Evolutionary conservation across 768 basidiomycete genomes (phyloP), one percentile per base, ranked within the genome.

Genomic region (Lactarius trivialis): DNA sequence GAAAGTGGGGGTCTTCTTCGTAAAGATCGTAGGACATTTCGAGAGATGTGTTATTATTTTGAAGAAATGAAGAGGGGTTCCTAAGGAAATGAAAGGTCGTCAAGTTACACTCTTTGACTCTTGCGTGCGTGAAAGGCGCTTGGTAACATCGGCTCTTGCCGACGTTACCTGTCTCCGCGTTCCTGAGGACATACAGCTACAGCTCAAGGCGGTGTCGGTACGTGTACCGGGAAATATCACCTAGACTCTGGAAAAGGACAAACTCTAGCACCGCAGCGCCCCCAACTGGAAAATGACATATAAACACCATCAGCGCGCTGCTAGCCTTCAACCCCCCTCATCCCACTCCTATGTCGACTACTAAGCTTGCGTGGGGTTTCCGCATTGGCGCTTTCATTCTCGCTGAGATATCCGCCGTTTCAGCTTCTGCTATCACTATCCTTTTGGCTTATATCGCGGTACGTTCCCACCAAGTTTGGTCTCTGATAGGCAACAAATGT

Each of bases 1-100:
- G 74, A 58, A 71, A 75, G 54, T 68, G 71, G 19, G 74, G 71
- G 60, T 43, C 58, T 19, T 60, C 63, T 50, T 60, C 63, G 49
- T 64, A 59, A 39, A 43, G 48, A 28, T 63, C 62, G 62, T 59
- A 60, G 21, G 63, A 64, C 63, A 64, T 64, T 51, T 36, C 0
- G 63, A 49, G 15, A 17, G 33, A n/a, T 49, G 32, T 33, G 17
- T n/a, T 52, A 21, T 3, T 48, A 24, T 4, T 39, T 39, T 17
- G 34, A 32, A 28, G 41, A 34, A 32, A 39, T 26, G 14, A 55
- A 54, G 12, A 33, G 41, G 61, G 43, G 14, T 52, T 58, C 56
- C 34, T 34, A 43, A 24, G 12, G 24, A 34, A 41, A 26, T 7
- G 24, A 39, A 58, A 30, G 56, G 32, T 26, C 50, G 24, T 50